Evolutionary conservation across 2,329 filamentous ascomycete species (phyloP).

Genomic region (Arthroderma uncinatum): DNA sequence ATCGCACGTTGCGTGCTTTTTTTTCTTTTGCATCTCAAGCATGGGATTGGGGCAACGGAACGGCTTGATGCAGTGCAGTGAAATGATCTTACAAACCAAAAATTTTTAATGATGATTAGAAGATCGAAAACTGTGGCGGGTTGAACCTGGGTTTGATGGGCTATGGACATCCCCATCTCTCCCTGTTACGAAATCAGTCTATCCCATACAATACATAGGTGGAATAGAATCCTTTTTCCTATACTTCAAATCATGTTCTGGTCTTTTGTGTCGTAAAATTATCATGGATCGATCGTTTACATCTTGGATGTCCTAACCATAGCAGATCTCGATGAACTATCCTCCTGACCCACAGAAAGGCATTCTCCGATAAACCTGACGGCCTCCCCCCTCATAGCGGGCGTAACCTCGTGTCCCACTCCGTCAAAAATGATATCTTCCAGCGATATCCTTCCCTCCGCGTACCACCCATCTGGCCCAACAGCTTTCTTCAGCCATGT

Average conservation of each 20-base stretch:
- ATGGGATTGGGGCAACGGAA: neutral
- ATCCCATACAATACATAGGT: conserved; percentile 1
- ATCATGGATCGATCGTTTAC: neutral
- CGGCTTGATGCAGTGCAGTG: neutral
- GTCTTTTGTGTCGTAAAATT: neutral
- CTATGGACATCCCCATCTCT: neutral
- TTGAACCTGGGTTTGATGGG: neutral
- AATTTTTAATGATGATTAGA: neutral
- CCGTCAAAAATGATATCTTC: conserved; percentile 47
- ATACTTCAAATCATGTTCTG: neutral
- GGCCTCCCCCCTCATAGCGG: conserved; percentile 45
- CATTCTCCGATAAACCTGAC: conserved; percentile 42
- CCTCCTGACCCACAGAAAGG: conserved; percentile 23
- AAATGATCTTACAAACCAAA: neutral
- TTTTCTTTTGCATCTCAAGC: neutral
- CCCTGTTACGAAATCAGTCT: neutral
- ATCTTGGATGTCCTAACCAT: conserved; percentile 23
- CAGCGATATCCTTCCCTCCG: conserved; percentile 41
- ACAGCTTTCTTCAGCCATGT: conserved; percentile 43
- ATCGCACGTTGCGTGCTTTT: neutral
- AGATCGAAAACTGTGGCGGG: conserved; percentile 2
- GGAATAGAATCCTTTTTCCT: neutral
- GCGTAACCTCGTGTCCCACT: conserved; percentile 49
- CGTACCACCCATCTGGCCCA: conserved; percentile 36
- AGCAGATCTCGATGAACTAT: conserved; percentile 15